These are phyloP conservation scores for Aspergillus pseudonomiae DNA, from an alignment of 2,329 filamentous ascomycete genomes.

Conservation along the genomic window DNA sequence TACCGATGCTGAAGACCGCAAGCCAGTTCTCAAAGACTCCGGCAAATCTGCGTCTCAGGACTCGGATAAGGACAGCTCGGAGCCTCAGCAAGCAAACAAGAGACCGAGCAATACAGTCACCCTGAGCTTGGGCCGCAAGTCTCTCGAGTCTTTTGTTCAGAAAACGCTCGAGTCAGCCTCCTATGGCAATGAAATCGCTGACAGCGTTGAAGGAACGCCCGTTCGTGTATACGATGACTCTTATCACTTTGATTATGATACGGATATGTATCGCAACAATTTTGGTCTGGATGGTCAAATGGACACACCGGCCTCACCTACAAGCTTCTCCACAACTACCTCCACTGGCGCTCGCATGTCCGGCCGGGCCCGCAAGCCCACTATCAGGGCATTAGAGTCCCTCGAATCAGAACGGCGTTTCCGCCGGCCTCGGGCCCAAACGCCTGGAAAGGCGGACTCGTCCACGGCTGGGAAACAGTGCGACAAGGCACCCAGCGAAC, in stretches of 20 bases:
- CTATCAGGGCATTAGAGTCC: slow-evolving; percentile 24
- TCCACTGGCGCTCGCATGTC: slow-evolving; percentile 22
- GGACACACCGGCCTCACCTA: slow-evolving; percentile 24
- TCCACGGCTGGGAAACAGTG: background rate
- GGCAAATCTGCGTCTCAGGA: slow-evolving; percentile 1
- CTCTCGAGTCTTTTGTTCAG: slow-evolving; percentile 11
- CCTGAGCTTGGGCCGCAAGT: slow-evolving; percentile 20
- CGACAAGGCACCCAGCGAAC: background rate
- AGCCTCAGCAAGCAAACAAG: background rate
- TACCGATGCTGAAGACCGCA: slow-evolving; percentile 2
- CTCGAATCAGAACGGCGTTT: slow-evolving; percentile 23
- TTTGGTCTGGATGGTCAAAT: slow-evolving; percentile 25
- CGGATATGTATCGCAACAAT: slow-evolving; percentile 25
- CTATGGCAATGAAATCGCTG: slow-evolving; percentile 14
- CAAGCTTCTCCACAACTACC: slow-evolving; percentile 21
- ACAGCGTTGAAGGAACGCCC: slow-evolving; percentile 15
- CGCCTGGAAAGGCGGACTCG: slow-evolving; percentile 12
- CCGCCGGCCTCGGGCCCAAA: slow-evolving; percentile 18
- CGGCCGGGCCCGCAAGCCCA: slow-evolving; percentile 25
- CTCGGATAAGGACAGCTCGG: slow-evolving; percentile 2
- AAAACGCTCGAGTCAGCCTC: slow-evolving; percentile 1
- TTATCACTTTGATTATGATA: slow-evolving; percentile 25
- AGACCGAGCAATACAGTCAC: slow-evolving; percentile 19
- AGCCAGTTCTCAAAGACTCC: slow-evolving; percentile 3
- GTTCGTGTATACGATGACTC: slow-evolving; percentile 16